Evolutionary conservation across 1,284 basidiomycete genomes (phyloP).

Genomic region (Sanghuangporus weigelae): DNA sequence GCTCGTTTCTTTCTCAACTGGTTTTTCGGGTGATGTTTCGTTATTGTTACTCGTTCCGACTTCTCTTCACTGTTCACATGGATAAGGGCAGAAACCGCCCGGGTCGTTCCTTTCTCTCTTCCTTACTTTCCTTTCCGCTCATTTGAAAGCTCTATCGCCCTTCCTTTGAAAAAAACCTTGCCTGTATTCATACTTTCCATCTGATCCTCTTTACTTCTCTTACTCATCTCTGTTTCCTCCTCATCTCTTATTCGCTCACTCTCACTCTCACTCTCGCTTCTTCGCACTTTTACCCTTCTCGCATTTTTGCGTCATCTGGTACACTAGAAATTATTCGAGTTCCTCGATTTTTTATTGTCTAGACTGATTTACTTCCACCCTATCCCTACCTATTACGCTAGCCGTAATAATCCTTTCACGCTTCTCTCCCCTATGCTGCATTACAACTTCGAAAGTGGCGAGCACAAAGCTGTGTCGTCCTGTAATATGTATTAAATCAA

Average conservation of each 20-base stretch:
- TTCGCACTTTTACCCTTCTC: not conserved
- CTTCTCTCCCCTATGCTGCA: not conserved
- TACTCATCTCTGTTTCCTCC: not conserved
- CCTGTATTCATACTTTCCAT: not conserved
- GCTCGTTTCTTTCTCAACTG: slow-evolving; percentile 1
- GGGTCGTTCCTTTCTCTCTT: slow-evolving; percentile 1
- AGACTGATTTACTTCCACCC: not conserved
- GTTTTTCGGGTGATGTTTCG: slow-evolving; percentile 6
- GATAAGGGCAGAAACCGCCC: slow-evolving; percentile 1
- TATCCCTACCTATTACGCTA: slow-evolving; percentile 6
- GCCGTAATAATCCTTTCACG: slow-evolving; percentile 11
- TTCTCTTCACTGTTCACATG: not conserved
- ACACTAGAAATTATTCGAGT: slow-evolving; percentile 6
- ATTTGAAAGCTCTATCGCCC: not conserved
- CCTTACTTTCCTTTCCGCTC: slow-evolving; percentile 3
- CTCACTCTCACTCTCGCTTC: not conserved
- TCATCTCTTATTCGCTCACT: not conserved
- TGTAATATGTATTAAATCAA: slow-evolving; percentile 11
- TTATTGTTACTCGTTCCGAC: slow-evolving; percentile 2
- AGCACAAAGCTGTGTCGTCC: not conserved
- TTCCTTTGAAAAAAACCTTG: not conserved
- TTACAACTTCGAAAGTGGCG: not conserved
- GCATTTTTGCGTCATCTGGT: not conserved
- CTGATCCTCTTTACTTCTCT: not conserved
- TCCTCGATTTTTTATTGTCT: slow-evolving; percentile 2